Percentiles rank a stretch among this genome's conserved stretches.
These are phyloP conservation scores for Saccharomycopsis oosterbeekiorum DNA, from an alignment of 805 yeast species.

Conservation along the genomic window DNA sequence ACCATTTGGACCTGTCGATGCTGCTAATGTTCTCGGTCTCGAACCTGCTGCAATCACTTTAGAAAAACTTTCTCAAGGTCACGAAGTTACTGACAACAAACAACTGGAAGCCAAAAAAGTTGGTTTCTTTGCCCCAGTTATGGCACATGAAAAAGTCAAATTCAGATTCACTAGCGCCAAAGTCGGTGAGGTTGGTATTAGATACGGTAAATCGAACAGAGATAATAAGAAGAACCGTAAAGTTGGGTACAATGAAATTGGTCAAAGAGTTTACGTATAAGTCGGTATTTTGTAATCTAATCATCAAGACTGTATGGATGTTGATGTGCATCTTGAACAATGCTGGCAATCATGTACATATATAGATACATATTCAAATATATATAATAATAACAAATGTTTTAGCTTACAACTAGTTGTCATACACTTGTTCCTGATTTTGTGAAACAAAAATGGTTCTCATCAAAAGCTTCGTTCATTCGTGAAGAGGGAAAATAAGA, in stretches of 20 bases:
- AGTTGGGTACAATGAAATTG: slow-evolving; percentile 58
- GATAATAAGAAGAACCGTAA: slow-evolving; percentile 80
- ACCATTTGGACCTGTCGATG: slow-evolving; percentile 93
- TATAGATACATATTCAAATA: background rate
- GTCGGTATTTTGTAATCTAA: background rate
- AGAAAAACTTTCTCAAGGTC: slow-evolving; percentile 51
- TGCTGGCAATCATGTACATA: background rate
- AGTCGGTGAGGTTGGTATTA: slow-evolving; percentile 79
- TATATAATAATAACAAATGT: background rate
- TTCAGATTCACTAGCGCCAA: slow-evolving; percentile 70
- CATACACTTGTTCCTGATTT: no score
- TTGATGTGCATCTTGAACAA: background rate
- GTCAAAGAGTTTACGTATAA: slow-evolving; percentile 34
- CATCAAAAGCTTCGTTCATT: background rate
- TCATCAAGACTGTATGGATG: no score
- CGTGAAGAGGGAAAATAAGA: background rate
- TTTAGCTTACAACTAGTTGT: background rate
- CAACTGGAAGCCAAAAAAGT: slow-evolving; percentile 22
- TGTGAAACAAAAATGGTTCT: background rate
- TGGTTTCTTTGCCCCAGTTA: slow-evolving; percentile 43
- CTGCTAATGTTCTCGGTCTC: slow-evolving; percentile 72
- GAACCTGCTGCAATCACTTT: slow-evolving; percentile 83
- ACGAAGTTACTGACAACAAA: slow-evolving; percentile 30
- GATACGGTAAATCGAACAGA: slow-evolving; percentile 86
- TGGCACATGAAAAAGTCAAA: slow-evolving; percentile 58